phyloP scores from a whole-genome alignment of 768 basidiomycete species.

The Nidularia pulvinata region DNA sequence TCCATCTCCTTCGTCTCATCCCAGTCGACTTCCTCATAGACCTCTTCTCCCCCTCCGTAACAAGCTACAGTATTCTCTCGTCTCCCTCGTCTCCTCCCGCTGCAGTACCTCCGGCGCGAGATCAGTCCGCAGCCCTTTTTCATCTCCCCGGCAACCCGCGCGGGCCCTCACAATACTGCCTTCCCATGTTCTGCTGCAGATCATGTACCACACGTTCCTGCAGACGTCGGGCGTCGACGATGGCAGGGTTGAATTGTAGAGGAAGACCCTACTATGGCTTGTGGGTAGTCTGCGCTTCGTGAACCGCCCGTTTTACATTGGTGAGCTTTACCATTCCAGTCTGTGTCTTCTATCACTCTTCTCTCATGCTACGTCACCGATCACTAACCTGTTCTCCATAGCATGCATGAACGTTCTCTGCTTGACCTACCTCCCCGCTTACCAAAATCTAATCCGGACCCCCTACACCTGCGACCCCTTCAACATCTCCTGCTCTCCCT shows the following conservation, averaged over 20 bases:
- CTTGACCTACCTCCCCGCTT: conserved; percentile 70
- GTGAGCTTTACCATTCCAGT: conserved; percentile 24
- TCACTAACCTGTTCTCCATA: conserved; percentile 10
- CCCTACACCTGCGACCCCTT: conserved; percentile 84
- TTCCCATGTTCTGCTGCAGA: conserved; percentile 64
- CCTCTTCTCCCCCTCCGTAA: too few relatives aligned
- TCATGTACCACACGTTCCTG: conserved; percentile 69
- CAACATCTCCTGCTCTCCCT: conserved; percentile 29
- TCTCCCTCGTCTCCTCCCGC: too few relatives aligned
- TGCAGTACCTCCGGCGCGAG: too few relatives aligned
- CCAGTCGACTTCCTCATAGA: too few relatives aligned
- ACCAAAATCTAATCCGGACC: conserved; percentile 56
- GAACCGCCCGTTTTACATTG: conserved; percentile 67
- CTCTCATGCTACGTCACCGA: too few relatives aligned
- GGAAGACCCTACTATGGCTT: conserved; percentile 76
- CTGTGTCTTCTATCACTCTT: too few relatives aligned
- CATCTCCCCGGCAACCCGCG: neutral
- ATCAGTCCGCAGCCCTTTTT: too few relatives aligned
- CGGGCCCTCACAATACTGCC: conserved; percentile 39
- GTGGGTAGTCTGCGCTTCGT: conserved; percentile 62
- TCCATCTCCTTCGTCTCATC: too few relatives aligned
- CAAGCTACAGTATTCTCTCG: too few relatives aligned
- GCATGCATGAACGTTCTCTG: conserved; percentile 85
- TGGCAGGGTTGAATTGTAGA: conserved; percentile 48
- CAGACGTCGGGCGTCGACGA: conserved; percentile 31